Percentiles rank a stretch among this genome's conserved stretches.
phyloP scores from a whole-genome alignment of 1,284 basidiomycete genomes.

The Marasmius oreades region DNA sequence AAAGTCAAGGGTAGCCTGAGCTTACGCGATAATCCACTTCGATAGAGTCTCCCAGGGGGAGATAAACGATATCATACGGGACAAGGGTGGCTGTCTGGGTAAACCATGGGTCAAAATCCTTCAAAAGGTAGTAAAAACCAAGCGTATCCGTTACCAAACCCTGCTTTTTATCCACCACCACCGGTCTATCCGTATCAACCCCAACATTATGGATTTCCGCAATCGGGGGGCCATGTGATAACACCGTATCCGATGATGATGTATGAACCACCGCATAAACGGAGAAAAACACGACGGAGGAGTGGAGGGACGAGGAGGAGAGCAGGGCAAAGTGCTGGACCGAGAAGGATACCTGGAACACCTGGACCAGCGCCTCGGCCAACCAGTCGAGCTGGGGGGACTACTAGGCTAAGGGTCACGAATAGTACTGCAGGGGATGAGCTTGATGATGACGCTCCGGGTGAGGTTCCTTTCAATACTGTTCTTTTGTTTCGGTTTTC shows the following conservation, averaged over 20 bases:
- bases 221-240: background rate
- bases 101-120: background rate
- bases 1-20: too few relatives aligned
- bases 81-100: background rate
- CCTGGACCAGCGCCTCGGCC: background rate
- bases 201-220: background rate
- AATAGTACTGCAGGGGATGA: background rate
- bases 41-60: too few relatives aligned
- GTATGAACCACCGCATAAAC: background rate
- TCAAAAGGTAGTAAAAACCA: background rate
- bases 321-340: background rate
- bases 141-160: background rate
- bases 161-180: background rate
- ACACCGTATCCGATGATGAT: background rate
- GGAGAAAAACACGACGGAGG: background rate
- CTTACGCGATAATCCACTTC: too few relatives aligned
- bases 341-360: background rate
- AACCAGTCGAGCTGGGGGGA: background rate
- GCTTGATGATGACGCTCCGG: background rate
- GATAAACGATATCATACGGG: background rate
- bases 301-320: background rate
- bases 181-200: background rate
- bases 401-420: background rate
- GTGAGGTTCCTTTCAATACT: background rate
- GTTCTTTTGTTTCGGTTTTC: background rate